A percentile compares a stretch with the other conserved stretches of the same genome.
phyloP scores from a whole-genome alignment of 768 basidiomycete genomes.

The Plicaturopsis crispa region DNA sequence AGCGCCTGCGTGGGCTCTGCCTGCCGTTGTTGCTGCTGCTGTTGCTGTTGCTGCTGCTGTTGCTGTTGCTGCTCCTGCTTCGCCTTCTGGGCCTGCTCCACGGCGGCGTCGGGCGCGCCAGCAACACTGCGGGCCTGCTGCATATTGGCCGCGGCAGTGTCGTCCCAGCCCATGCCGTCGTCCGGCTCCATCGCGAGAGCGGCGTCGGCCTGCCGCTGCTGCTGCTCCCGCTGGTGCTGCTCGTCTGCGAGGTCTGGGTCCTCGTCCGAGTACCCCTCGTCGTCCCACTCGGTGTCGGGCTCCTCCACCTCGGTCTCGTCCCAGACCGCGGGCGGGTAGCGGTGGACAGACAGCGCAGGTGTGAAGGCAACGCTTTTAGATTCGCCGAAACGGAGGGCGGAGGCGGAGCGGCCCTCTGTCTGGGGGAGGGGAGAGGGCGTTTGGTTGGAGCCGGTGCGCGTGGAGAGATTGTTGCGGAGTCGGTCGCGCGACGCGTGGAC shows the following conservation, averaged over 20 bases:
- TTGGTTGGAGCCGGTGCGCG: conserved; percentile 39
- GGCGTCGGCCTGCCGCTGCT: conserved; percentile 16
- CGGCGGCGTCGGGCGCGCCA: conserved; percentile 22
- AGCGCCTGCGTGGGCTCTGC: conserved; percentile 23
- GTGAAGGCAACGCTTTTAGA: conserved; percentile 65
- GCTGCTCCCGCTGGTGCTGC: conserved; percentile 38
- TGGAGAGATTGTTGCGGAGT: conserved; percentile 41
- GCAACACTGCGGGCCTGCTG: conserved; percentile 20
- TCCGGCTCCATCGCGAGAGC: conserved; percentile 53
- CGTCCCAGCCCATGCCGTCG: conserved; percentile 88
- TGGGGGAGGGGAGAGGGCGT: conserved; percentile 42
- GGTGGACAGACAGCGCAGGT: conserved; percentile 53
- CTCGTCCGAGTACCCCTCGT: conserved; percentile 62
- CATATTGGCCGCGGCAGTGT: conserved; percentile 48
- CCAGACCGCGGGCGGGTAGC: conserved; percentile 82
- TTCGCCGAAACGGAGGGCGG: conserved; percentile 18
- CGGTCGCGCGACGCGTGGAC: conserved; percentile 43
- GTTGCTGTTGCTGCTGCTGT: conserved; percentile 14
- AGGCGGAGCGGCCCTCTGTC: conserved; percentile 24
- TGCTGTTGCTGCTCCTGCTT: conserved; percentile 25
- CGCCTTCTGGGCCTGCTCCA: conserved; percentile 22
- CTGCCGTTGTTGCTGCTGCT: conserved; percentile 10
- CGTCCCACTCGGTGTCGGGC: conserved; percentile 48
- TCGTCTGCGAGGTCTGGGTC: conserved; percentile 56
- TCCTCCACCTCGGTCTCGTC: conserved; percentile 64